Percentiles rank a stretch among this genome's conserved stretches.
phyloP scores from a whole-genome alignment of 169 alveolate genomes.

The Fabrea salina region DNA sequence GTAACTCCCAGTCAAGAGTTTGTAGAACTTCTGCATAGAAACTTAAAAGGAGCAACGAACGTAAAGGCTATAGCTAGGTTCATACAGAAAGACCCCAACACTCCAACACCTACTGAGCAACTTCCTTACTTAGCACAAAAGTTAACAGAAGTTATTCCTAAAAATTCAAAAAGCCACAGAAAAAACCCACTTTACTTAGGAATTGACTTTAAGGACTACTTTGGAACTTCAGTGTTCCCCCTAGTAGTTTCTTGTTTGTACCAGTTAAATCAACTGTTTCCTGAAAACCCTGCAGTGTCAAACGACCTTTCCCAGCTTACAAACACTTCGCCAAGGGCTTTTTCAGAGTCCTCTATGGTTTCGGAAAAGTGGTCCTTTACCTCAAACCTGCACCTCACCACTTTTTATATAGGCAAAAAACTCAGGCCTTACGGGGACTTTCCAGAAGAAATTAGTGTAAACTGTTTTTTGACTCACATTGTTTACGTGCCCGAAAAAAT shows the following conservation, averaged over 20 bases:
- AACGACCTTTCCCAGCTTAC: not conserved
- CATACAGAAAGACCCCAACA: not conserved
- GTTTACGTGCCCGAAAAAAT: not conserved
- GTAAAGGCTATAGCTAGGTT: not conserved
- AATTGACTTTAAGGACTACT: not conserved
- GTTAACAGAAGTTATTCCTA: not conserved
- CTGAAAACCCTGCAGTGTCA: not conserved
- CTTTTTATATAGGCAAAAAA: slow-evolving; percentile 1
- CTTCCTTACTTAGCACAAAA: not conserved
- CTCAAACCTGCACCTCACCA: not conserved
- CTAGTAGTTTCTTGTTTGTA: not conserved
- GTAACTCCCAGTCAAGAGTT: not conserved
- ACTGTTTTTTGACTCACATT: not conserved
- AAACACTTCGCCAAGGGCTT: not conserved
- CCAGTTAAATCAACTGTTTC: not conserved
- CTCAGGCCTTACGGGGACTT: not conserved
- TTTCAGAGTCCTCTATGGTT: not conserved
- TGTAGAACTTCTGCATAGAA: no score
- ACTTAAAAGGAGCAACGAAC: not conserved
- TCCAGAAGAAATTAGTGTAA: not conserved
- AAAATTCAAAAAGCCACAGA: not conserved
- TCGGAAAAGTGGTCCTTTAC: not conserved
- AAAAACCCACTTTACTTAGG: not conserved
- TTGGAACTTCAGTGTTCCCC: not conserved
- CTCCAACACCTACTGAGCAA: not conserved